phyloP scores from a whole-genome alignment of 352 stramenopile species.

The Globisporangium splendens region DNA sequence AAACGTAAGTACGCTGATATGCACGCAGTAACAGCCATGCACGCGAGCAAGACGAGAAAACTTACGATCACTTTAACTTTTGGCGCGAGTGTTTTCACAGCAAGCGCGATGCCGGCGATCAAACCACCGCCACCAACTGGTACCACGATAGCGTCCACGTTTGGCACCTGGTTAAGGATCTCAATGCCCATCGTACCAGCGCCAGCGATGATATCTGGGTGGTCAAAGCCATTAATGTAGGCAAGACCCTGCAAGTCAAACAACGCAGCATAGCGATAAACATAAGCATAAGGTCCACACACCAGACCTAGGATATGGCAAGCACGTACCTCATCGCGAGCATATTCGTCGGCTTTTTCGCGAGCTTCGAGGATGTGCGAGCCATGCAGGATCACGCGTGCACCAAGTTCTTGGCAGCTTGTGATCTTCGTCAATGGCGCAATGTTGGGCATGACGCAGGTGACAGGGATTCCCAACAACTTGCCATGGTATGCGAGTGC shows the following conservation, averaged over 20 bases:
- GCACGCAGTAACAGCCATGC: too few species aligned
- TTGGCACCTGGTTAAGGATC: slow-evolving; percentile 95
- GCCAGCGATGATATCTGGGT: slow-evolving; percentile 95
- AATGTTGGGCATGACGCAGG: slow-evolving; percentile 95
- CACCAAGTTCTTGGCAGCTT: slow-evolving; percentile 91
- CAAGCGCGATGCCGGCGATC: slow-evolving; percentile 91
- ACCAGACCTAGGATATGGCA: not conserved
- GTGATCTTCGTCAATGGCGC: slow-evolving; percentile 93
- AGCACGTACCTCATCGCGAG: slow-evolving; percentile 51
- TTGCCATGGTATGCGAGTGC: slow-evolving; percentile 96
- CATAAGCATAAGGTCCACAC: not conserved
- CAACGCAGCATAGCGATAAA: not conserved
- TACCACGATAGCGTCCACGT: slow-evolving; percentile 95
- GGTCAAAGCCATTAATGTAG: slow-evolving; percentile 98
- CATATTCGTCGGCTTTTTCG: slow-evolving; percentile 80
- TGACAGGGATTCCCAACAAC: slow-evolving; percentile 92
- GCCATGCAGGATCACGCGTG: slow-evolving; percentile 93
- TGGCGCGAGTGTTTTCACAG: slow-evolving; percentile 95
- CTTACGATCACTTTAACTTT: slow-evolving; percentile 88
- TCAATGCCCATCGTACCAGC: slow-evolving; percentile 98
- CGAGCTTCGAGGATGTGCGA: slow-evolving; percentile 95
- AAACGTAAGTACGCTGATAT: too few species aligned
- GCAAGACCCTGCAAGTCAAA: slow-evolving; percentile 55
- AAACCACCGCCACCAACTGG: slow-evolving; percentile 94
- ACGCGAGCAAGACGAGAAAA: too few species aligned